Evolutionary conservation across 306 rosid species (phyloP), one percentile per base, ranked within the genome.

Genomic region (Bauhinia variegata): DNA sequence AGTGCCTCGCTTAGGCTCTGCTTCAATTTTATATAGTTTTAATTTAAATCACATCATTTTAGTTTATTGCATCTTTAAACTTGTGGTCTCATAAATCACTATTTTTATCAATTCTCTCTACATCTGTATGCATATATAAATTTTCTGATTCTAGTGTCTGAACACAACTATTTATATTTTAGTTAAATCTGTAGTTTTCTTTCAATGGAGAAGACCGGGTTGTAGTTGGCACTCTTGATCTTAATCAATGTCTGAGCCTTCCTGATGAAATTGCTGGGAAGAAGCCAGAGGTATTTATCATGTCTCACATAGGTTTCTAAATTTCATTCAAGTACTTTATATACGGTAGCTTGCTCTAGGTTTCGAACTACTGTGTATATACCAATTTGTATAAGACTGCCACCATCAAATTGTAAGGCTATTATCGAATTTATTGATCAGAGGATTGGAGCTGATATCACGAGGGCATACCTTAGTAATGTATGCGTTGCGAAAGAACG

Each of bases 391-490:
- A 43, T 44, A 39, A 54, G n/a, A 68, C 56, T 33, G 32, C 62
- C 10, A 33, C 43, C 61, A 18, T 62, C 60, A 28, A 34, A 56
- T 13, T 69, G 51, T 63, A 11, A 31, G 11, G 41, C 18, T 32
- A 5, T 31, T 18, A 30, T 54, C 23, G 36, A n/a, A 13, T 76
- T 64, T 51, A 63, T 68, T 78, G 39, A 8, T 73, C 83, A 89
- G 98, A 85, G 70, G 36, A 81, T 33, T 55, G 96, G 85, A 56
- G 82, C 79, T 46, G 91, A 93, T 74, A 73, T 86, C 48, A 82
- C 87, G 12, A 84, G 98, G 72, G 98, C 97, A 54, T 93, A 93
- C 74, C 88, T 93, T 67, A 89, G 96, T 73, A 93, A 93, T 67
- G 97, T 93, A 13, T 93, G 98, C 60, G 96, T 93, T 78, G 96